phyloP scores from a whole-genome alignment of 23 red algal species.

The Agarophyton chilense region DNA sequence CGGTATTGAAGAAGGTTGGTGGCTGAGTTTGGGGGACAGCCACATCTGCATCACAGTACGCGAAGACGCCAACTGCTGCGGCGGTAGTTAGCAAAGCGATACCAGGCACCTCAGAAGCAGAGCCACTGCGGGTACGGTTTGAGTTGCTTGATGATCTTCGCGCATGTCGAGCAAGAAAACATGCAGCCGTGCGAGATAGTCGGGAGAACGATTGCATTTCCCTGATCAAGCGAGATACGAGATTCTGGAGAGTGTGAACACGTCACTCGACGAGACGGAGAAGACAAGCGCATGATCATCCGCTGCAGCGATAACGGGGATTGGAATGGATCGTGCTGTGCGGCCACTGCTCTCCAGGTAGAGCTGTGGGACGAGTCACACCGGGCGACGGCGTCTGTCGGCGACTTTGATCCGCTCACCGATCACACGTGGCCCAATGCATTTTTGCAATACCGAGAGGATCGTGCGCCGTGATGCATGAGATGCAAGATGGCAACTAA shows the following conservation, averaged over 20 bases:
- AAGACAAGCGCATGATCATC: background rate
- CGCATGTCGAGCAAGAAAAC: constrained; percentile 4
- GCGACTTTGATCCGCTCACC: constrained; percentile 3
- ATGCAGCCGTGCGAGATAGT: constrained; percentile 4
- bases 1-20: background rate
- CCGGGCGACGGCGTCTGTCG: background rate
- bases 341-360: no score
- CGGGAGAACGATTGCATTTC: constrained; percentile 23
- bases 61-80: background rate
- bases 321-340: no score
- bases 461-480: constrained; percentile 9
- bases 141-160: constrained; percentile 23
- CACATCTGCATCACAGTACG: constrained; percentile 26
- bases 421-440: constrained; percentile 23
- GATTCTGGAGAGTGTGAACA: background rate
- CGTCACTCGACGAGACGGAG: background rate
- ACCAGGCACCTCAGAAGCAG: background rate
- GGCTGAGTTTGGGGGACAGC: background rate
- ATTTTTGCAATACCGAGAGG: background rate
- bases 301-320: background rate
- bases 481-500: no score
- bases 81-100: background rate
- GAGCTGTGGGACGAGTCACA: no score
- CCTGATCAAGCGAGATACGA: background rate
- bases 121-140: background rate